Percentiles rank a stretch among this genome's conserved stretches.
These are phyloP conservation scores for Arthrobotrys sinensis DNA, from an alignment of 2,329 filamentous ascomycete genomes.

Conservation along the genomic window DNA sequence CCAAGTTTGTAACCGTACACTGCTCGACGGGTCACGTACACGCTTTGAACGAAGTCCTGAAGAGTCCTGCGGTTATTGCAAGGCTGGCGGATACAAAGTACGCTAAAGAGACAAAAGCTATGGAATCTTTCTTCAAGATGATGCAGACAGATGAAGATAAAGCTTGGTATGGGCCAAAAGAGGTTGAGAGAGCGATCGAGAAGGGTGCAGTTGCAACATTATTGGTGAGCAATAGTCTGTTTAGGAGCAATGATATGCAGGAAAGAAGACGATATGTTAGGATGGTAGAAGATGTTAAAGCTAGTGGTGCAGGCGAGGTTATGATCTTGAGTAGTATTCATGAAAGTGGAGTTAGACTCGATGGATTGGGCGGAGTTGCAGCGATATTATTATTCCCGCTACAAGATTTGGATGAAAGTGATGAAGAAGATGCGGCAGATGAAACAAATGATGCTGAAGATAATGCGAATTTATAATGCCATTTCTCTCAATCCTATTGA, in stretches of 20 bases:
- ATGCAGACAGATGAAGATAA: conserved; percentile 87
- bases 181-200: conserved; percentile 85
- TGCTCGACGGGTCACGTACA: conserved; percentile 88
- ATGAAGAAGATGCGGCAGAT: conserved; percentile 67
- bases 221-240: conserved; percentile 88
- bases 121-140: conserved; percentile 86
- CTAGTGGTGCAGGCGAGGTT: conserved; percentile 84
- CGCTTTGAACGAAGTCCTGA: conserved; percentile 87
- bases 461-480: conserved; percentile 43
- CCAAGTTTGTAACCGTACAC: conserved; percentile 81
- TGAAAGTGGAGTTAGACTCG: conserved; percentile 89
- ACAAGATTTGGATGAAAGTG: conserved; percentile 82
- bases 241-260: conserved; percentile 84
- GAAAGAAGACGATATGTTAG: conserved; percentile 85
- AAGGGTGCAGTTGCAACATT: conserved; percentile 90
- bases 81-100: conserved; percentile 91
- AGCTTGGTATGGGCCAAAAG: conserved; percentile 89
- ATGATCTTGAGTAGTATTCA: conserved; percentile 92
- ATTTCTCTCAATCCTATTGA: conserved; percentile 7
- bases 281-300: conserved; percentile 89
- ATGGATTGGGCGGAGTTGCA: conserved; percentile 87
- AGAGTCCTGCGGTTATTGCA: conserved; percentile 81
- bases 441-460: conserved; percentile 57
- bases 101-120: conserved; percentile 82
- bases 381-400: conserved; percentile 92